Evolutionary conservation across 2,329 filamentous ascomycete genomes (phyloP), one percentile per base, ranked within the genome.

Genomic region (Macroventuria anomochaeta): DNA sequence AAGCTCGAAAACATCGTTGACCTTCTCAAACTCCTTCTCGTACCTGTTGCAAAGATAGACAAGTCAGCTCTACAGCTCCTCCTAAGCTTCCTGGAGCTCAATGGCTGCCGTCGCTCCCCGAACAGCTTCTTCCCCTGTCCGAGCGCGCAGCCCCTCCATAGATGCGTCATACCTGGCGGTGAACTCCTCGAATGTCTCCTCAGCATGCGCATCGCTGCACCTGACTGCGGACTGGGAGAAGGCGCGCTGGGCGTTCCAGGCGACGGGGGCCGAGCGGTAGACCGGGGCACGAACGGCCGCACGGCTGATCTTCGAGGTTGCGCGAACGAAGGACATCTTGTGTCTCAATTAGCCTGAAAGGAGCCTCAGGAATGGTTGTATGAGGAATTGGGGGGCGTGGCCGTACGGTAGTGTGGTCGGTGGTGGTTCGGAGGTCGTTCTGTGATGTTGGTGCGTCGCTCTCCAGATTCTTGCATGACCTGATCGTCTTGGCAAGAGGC

Each of bases 121-220:
- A 59, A 46, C 54, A 58, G 54, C 55, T 50, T 58, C 43, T 32
- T 60, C 55, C 46, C 52, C 55, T 53, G 36, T 51, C 37, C 46
- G 29, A 46, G 44, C 47, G 31, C 46, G 47, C 44, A 58, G 58
- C 57, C 62, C 57, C 60, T 57, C 63, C 58, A 43, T 32, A 36
- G 61, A 56, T 59, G 57, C 55, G 59, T 65, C 82, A 68, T 90
- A 99, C 95, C 95, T 93, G 72, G 92, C 89, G 80, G 90, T 92
- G 81, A 99, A 99, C 83, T 97, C 93, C 84, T 99, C 95, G 71
- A 96, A 99, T 72, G 90, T 96, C 87, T 99, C 95, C 80, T 99
- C 95, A 75, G 88, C 85, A 79, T 96, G 90, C 74, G 79, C 78
- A 61, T 83, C 80, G 58, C 63, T 72, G 59, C 64, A 75, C 68